Evolutionary conservation across 139 green algal species (phyloP).

Genomic region (Chlorella sp.): DNA sequence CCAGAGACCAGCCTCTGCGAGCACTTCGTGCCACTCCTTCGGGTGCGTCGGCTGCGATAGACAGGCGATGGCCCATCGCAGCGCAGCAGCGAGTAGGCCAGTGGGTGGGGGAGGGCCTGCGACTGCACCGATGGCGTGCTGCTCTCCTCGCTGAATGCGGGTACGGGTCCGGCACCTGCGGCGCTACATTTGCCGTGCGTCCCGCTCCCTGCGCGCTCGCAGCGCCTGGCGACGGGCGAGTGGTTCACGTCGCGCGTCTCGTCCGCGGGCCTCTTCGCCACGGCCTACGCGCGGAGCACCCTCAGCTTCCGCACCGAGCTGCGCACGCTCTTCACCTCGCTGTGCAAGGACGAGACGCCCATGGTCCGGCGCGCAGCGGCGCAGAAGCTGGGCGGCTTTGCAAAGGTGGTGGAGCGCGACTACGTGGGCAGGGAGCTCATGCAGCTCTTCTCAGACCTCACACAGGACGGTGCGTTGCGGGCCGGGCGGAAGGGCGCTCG

Average conservation of each 20-base stretch:
- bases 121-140: too few relatives aligned
- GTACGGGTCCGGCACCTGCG: too few relatives aligned
- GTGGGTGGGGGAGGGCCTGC: too few relatives aligned
- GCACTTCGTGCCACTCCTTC: slow-evolving; percentile 68
- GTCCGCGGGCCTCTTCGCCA: slow-evolving; percentile 81
- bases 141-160: too few relatives aligned
- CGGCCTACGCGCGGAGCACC: slow-evolving; percentile 61
- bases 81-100: too few relatives aligned
- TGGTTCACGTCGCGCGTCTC: slow-evolving; percentile 98
- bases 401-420: slow-evolving; percentile 69
- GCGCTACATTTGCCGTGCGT: too few relatives aligned
- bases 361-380: slow-evolving; percentile 94
- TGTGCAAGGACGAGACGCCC: slow-evolving; percentile 96
- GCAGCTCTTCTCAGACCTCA: slow-evolving; percentile 83
- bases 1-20: slow-evolving; percentile 55
- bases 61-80: too few relatives aligned
- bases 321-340: slow-evolving; percentile 61
- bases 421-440: slow-evolving; percentile 78
- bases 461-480: slow-evolving; percentile 68
- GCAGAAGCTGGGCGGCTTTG: slow-evolving; percentile 81
- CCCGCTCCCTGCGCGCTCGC: slow-evolving; percentile 13
- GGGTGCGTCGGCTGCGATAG: not conserved
- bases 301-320: slow-evolving; percentile 56
- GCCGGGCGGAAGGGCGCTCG: too few relatives aligned
- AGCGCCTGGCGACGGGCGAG: slow-evolving; percentile 85